Percentiles rank a stretch among this genome's conserved stretches.
These are phyloP conservation scores for Trypanosoma scelopori DNA, from an alignment of 208 protist genomes.

Conservation along the genomic window DNA sequence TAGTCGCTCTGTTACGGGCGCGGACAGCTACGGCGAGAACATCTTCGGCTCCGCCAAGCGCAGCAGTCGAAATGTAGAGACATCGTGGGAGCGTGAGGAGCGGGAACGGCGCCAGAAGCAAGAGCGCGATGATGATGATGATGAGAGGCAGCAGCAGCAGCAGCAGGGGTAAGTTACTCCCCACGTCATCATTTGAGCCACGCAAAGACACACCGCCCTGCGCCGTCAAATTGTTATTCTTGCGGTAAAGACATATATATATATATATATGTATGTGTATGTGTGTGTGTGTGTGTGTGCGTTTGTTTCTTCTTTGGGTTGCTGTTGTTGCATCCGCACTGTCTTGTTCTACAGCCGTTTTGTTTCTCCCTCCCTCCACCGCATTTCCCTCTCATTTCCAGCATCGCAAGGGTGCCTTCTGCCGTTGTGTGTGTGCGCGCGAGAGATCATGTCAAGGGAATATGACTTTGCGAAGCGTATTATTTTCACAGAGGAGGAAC, in stretches of 20 bases:
- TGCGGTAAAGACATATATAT: too few species aligned
- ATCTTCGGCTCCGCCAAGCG: constrained; percentile 63
- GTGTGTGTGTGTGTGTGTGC: background rate
- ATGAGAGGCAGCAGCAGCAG: constrained; percentile 16
- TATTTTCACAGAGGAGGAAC: constrained; percentile 57
- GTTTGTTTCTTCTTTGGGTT: background rate
- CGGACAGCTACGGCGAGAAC: constrained; percentile 64
- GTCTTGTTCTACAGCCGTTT: background rate
- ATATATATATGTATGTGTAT: too few species aligned
- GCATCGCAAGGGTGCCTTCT: background rate
- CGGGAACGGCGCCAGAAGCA: constrained; percentile 39
- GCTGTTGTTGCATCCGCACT: background rate
- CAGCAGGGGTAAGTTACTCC: background rate
- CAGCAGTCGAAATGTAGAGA: constrained; percentile 59
- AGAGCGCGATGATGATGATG: constrained; percentile 23
- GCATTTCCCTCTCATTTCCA: background rate
- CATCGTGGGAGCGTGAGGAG: constrained; percentile 78
- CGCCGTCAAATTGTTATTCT: too few species aligned
- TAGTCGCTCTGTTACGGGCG: constrained; percentile 46
- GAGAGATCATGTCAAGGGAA: constrained; percentile 18
- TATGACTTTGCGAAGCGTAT: constrained; percentile 62
- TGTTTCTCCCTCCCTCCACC: constrained; percentile 3
- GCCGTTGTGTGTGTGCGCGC: background rate
- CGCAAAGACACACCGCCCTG: too few species aligned
- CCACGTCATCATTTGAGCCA: background rate